A percentile compares a stretch with the other conserved stretches of the same genome.
Evolutionary conservation across 2,329 filamentous ascomycete species (phyloP).

Genomic region (Bipolaris oryzae): DNA sequence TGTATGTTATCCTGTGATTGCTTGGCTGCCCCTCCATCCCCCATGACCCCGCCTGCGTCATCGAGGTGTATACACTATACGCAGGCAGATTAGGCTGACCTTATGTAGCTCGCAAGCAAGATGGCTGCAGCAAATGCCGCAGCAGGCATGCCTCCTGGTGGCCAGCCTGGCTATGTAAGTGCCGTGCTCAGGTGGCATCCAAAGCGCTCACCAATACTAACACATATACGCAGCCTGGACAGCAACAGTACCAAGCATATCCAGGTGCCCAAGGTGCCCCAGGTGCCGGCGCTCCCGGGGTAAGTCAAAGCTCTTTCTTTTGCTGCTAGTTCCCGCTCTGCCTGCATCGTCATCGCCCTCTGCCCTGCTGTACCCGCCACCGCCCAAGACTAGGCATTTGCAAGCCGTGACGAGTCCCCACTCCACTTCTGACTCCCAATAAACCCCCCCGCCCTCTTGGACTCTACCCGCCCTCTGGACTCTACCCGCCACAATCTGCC

Average conservation of each 20-base stretch:
- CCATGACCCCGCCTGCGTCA: conserved; percentile 28
- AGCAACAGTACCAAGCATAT: conserved; percentile 63
- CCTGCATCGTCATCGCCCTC: conserved; percentile 40
- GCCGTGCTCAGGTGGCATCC: conserved; percentile 8
- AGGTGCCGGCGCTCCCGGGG: conserved; percentile 47
- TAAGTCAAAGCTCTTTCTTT: conserved; percentile 39
- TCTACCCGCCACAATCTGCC: conserved; percentile 18
- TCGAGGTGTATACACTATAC: not conserved
- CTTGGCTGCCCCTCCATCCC: conserved; percentile 29
- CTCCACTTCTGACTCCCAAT: conserved; percentile 38
- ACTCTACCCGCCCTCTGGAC: conserved; percentile 9
- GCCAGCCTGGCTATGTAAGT: conserved; percentile 61
- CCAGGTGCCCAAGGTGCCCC: conserved; percentile 55
- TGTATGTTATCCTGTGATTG: conserved; percentile 22
- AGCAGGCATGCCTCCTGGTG: conserved; percentile 45
- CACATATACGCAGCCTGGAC: conserved; percentile 47
- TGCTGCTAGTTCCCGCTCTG: conserved; percentile 33
- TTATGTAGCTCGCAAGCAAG: conserved; percentile 53
- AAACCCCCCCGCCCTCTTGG: conserved; percentile 19
- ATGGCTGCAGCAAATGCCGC: conserved; percentile 52
- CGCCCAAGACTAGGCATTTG: conserved; percentile 28
- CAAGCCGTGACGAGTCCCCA: conserved; percentile 23
- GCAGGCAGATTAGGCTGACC: conserved; percentile 33
- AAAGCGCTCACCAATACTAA: conserved; percentile 35
- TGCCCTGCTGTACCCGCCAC: conserved; percentile 29